Percentiles rank a stretch among this genome's conserved stretches.
These are phyloP conservation scores for Salvia splendens DNA, from an alignment of 257 asterid species.

Conservation along the genomic window DNA sequence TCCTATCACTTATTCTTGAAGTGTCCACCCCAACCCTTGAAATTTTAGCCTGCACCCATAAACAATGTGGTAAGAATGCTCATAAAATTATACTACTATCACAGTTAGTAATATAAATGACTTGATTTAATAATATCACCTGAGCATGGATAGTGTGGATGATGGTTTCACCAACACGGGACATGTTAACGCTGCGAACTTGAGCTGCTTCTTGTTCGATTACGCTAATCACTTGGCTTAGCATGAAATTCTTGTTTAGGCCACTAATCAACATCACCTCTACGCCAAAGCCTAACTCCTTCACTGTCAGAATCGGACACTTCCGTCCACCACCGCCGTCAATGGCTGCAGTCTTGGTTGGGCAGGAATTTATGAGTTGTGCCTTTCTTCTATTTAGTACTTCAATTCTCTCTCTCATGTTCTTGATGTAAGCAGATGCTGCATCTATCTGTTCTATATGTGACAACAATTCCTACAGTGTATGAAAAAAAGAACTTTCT, in stretches of 20 bases:
- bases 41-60: neutral
- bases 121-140: conserved; percentile 18
- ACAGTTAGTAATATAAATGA: too few relatives aligned
- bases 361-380: neutral
- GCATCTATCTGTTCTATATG: conserved; percentile 45
- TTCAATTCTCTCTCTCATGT: conserved; percentile 37
- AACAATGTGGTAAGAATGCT: neutral
- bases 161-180: conserved; percentile 21
- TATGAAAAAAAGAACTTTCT: too few relatives aligned
- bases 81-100: neutral
- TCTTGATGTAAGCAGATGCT: conserved; percentile 36
- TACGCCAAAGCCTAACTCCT: conserved; percentile 32
- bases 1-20: neutral
- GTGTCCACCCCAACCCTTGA: neutral
- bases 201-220: conserved; percentile 49
- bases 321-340: neutral
- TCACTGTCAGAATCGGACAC: conserved; percentile 31
- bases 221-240: conserved; percentile 32
- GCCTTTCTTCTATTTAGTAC: conserved; percentile 37
- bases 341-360: neutral
- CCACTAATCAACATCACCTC: conserved; percentile 43
- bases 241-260: conserved; percentile 12
- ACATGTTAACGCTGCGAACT: conserved; percentile 30
- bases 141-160: conserved; percentile 44
- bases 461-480: conserved; percentile 38